Evolutionary conservation across 2,329 filamentous ascomycete species (phyloP), one percentile per base, ranked within the genome.

Genomic region (Epicoccum nigrum): DNA sequence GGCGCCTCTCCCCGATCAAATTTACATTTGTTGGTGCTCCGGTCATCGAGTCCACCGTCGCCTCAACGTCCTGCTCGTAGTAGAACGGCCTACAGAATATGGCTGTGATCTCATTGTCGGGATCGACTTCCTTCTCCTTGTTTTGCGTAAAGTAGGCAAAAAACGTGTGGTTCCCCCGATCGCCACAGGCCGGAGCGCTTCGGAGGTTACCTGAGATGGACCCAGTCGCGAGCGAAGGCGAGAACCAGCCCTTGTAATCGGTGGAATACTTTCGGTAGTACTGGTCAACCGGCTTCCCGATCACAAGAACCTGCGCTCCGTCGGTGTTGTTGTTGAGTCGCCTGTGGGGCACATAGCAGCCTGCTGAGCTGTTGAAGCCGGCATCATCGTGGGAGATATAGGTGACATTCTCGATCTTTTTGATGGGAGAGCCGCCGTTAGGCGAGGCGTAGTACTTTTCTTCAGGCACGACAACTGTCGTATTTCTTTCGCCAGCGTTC

Each of bases 21-120:
- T 63, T 48, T 5, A 59, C 55, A 4, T 35, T 33, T 2, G 21
- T 27, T n/a, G 56, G 57, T 17, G 33, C 33, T 9, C 19, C 19
- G 7, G 33, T 35, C 17, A 20, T 20, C 17, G 33, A 20, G 27
- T 62, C 51, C 3, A 83, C 69, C 0, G 69, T 77, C 0, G 77
- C 75, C 0, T 68, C 58, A 0, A 80, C 77, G 0, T 68, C 12
- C 33, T 82, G 78, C 15, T 72, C 66, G 43, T 72, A 76, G 52
- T 83, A 84, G 0, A 39, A 61, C 0, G 56, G 54, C n/a, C 44
- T 39, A 23, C 63, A 66, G 16, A 54, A 64, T 5, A 66, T 51
- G 1, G 49, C 45, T 9, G 59, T 60, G 0, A 54, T 21, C 7
- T 60, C 54, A 4, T 53, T 47, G 48, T 28, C 20, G 12, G 35